A percentile compares a stretch with the other conserved stretches of the same genome.
Conservation (phyloP, 306 rosid species). For the Citrullus colocynthis region DNA sequence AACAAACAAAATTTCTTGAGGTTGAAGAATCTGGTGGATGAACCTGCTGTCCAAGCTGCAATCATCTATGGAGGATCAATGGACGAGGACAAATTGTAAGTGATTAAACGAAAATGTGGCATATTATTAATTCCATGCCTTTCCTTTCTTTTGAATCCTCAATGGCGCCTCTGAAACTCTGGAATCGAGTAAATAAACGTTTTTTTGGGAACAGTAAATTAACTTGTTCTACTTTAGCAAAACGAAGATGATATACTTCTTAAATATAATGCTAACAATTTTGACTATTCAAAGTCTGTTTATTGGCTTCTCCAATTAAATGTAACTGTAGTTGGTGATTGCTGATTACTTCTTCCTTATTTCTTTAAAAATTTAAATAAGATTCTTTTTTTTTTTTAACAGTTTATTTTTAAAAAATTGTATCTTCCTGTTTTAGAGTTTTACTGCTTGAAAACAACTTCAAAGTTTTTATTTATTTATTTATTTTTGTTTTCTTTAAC, state of each 20-base stretch:
- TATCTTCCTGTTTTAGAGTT: no score
- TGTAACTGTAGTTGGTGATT: no score
- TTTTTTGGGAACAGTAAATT: background rate
- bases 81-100: conserved; percentile 51
- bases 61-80: conserved; percentile 52
- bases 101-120: background rate
- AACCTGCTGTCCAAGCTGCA: conserved; percentile 30
- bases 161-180: background rate
- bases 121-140: background rate
- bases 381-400: no score
- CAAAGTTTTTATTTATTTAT: no score
- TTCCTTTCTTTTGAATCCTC: background rate
- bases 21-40: conserved; percentile 29
- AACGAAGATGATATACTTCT: background rate
- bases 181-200: background rate
- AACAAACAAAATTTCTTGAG: conserved; percentile 37
- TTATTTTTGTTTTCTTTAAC: no score
- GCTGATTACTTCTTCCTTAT: no score
- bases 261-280: background rate
- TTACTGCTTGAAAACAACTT: no score
- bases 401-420: background rate
- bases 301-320: no score
- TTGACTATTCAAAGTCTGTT: background rate
- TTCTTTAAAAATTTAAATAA: no score
- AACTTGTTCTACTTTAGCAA: background rate